Evolutionary conservation across 805 yeast species (phyloP), one percentile per base, ranked within the genome.

Genomic region (Starmerella roubikii): DNA sequence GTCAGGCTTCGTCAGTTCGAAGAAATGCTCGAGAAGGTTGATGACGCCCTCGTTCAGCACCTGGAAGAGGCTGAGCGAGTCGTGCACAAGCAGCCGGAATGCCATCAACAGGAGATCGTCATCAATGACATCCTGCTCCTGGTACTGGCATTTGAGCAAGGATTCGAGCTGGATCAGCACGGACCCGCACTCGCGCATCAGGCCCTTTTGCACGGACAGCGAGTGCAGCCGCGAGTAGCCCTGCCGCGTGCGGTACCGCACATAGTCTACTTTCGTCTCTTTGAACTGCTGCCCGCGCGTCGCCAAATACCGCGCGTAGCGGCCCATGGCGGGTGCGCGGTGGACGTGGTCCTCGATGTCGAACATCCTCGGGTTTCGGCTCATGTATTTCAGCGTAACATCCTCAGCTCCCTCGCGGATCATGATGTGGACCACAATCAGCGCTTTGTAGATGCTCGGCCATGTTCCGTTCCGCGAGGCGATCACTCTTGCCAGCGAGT

Each of bases 21-120:
- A 91, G 60, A 82, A 91, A 54, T 88, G 93, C 58, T 91, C 97
- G 46, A 91, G 69, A 31, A 91, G 62, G 52, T 91, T 91, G 51
- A 91, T 86, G 20, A 91, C 94, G 28, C 97, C 98, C 60, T 91
- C 97, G 60, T 91, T 91, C 49, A 91, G 65, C 34, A 82, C 78
- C 60, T 88, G 94, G 61, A 83, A 93, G 29, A 91, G 64, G 1
- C 86, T 73, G 48, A 91, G 67, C 45, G 88, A 66, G 57, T 91
- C 98, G 51, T 80, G 81, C n/a, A 88, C 94, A 34, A 91, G 68
- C 61, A 88, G 68, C 41, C 94, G 67, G 64, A 88, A 91, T 23
- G 88, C 80, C 30, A 88, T 79, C 46, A 88, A 65, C 18, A 84
- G 61, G 34, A 91, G 70, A 54, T 91, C 96, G 58, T 85, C 85